phyloP scores from a whole-genome alignment of 805 yeast species.

The Yamadazyma sp. region DNA sequence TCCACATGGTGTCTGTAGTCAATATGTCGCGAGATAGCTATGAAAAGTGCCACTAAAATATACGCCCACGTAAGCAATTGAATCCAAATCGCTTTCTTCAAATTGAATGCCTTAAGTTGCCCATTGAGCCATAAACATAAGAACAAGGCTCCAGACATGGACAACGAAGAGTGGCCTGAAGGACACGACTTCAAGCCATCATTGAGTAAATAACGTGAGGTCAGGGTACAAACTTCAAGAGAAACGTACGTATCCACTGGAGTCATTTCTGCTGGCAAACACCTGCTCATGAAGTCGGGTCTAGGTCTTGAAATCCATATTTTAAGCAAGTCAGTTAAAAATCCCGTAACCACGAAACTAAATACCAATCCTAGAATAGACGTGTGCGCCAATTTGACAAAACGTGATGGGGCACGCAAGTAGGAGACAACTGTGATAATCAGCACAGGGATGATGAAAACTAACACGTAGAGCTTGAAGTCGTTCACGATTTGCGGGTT shows the following conservation, averaged over 20 bases:
- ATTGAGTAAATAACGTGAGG: constrained; percentile 27
- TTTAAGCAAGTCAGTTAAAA: constrained; percentile 38
- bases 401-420: constrained; percentile 4
- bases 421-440: constrained; percentile 18
- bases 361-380: constrained; percentile 32
- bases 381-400: constrained; percentile 22
- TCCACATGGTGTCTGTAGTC: constrained; percentile 39
- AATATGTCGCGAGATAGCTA: constrained; percentile 33
- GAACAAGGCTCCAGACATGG: constrained; percentile 34
- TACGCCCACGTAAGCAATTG: constrained; percentile 18
- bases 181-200: constrained; percentile 45
- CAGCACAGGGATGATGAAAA: constrained; percentile 26
- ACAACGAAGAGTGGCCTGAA: constrained; percentile 39
- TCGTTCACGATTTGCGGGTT: constrained; percentile 30
- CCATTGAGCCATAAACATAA: constrained; percentile 34
- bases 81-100: background rate
- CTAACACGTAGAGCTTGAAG: constrained; percentile 28
- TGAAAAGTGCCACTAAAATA: constrained; percentile 28
- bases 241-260: constrained; percentile 27
- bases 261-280: constrained; percentile 30
- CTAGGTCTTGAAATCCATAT: constrained; percentile 42
- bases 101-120: constrained; percentile 20
- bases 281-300: constrained; percentile 44
- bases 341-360: constrained; percentile 28
- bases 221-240: constrained; percentile 29